Percentiles rank a stretch among this genome's conserved stretches.
phyloP scores from a whole-genome alignment of 2,329 filamentous ascomycete genomes.

The Chrysoporthe austroafricana region DNA sequence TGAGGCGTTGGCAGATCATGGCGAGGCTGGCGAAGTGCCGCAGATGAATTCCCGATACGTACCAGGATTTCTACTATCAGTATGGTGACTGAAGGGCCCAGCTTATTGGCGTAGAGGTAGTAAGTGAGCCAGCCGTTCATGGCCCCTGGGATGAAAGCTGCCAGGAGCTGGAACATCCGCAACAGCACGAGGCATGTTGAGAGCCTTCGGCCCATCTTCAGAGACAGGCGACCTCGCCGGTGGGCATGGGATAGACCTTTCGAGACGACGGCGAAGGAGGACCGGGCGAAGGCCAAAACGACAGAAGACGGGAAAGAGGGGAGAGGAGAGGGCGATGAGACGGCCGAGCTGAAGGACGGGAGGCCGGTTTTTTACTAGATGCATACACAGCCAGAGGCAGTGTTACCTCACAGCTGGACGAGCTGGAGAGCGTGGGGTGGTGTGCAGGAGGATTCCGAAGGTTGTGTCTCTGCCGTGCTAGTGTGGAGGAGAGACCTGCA shows the following conservation, averaged over 20 bases:
- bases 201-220: slow-evolving; percentile 32
- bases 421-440: slow-evolving; percentile 18
- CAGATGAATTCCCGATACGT: slow-evolving; percentile 26
- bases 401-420: slow-evolving; percentile 18
- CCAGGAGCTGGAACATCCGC: slow-evolving; percentile 39
- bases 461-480: slow-evolving; percentile 24
- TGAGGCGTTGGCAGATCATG: not conserved
- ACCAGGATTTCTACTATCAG: slow-evolving; percentile 42
- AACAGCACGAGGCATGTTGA: slow-evolving; percentile 40
- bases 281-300: not conserved
- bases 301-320: slow-evolving; percentile 4
- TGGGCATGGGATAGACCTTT: slow-evolving; percentile 4
- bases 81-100: slow-evolving; percentile 37
- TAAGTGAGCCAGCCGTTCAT: slow-evolving; percentile 43
- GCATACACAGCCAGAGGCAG: slow-evolving; percentile 7
- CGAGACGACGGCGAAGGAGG: not conserved
- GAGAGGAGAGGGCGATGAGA: not conserved
- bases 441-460: slow-evolving; percentile 20
- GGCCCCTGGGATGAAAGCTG: slow-evolving; percentile 36
- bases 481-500: slow-evolving; percentile 14
- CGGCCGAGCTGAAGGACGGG: slow-evolving; percentile 4
- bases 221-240: slow-evolving; percentile 2
- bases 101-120: slow-evolving; percentile 34
- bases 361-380: slow-evolving; percentile 10
- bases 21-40: not conserved